Percentiles rank a stretch among this genome's conserved stretches.
Evolutionary conservation across 306 rosid species (phyloP).

Genomic region (Medicago truncatula): DNA sequence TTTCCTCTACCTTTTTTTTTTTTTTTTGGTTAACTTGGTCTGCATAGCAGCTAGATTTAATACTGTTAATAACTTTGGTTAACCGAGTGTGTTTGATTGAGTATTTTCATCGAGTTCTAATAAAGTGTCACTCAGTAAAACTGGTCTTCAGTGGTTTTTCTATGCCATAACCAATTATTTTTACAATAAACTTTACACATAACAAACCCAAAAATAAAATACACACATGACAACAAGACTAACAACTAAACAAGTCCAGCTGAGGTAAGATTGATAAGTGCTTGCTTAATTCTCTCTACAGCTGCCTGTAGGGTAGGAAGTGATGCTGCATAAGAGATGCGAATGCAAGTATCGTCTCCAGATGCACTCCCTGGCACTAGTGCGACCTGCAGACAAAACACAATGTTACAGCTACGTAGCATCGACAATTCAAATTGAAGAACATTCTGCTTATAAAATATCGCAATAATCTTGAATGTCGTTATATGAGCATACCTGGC

Average conservation of each 20-base stretch:
- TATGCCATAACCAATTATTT: neutral
- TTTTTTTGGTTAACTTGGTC: no score
- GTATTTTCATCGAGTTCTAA: no score
- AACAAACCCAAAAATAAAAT: constrained; percentile 30
- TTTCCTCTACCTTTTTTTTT: no score
- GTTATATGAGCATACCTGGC: constrained; percentile 67
- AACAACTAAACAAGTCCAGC: constrained; percentile 54
- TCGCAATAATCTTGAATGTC: neutral
- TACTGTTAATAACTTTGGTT: no score
- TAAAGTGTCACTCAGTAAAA: no score
- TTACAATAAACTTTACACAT: constrained; percentile 38
- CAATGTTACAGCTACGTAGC: neutral
- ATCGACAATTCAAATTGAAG: neutral
- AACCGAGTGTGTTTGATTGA: no score
- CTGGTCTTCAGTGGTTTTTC: no score
- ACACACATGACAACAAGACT: constrained; percentile 22
- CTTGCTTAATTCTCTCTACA: constrained; percentile 80
- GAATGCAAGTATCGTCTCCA: constrained; percentile 85
- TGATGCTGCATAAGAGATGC: constrained; percentile 91
- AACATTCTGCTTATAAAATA: neutral
- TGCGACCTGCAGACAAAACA: constrained; percentile 72
- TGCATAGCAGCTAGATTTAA: no score
- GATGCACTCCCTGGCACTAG: constrained; percentile 93
- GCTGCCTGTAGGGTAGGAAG: constrained; percentile 80
- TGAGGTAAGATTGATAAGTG: constrained; percentile 55